Conservation (phyloP, 257 asterid species). For the Plantago major region DNA sequence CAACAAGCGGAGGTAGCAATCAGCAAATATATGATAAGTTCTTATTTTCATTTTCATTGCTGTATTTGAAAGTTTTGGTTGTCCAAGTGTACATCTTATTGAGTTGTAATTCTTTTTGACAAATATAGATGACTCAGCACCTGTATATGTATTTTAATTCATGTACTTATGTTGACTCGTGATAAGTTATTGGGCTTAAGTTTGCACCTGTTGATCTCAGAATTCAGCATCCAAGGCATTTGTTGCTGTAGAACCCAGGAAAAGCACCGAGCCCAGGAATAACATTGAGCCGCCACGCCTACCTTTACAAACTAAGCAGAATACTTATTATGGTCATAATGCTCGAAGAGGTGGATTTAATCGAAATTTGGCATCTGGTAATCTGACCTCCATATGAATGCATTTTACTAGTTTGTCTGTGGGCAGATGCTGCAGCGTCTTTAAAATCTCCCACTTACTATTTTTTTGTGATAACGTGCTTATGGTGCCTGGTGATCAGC, state of each 20-base stretch:
- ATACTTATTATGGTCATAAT: slow-evolving; percentile 44
- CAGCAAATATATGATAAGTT: too few species aligned
- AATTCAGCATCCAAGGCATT: slow-evolving; percentile 36
- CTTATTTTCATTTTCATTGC: too few species aligned
- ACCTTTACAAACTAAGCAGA: slow-evolving; percentile 31
- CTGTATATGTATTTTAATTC: too few species aligned
- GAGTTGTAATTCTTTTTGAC: too few species aligned
- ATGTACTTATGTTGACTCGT: background rate
- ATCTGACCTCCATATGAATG: slow-evolving; percentile 14
- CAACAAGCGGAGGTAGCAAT: too few species aligned
- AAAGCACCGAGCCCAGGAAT: slow-evolving; percentile 35
- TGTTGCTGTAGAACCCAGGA: slow-evolving; percentile 48
- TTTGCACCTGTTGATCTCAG: slow-evolving; percentile 41
- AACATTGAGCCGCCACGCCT: slow-evolving; percentile 23
- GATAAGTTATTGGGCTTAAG: background rate
- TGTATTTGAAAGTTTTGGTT: too few species aligned
- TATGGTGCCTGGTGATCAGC: background rate
- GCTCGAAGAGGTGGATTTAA: slow-evolving; percentile 48
- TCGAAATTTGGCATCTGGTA: slow-evolving; percentile 64
- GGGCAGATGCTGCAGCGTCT: too few species aligned
- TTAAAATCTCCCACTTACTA: too few species aligned
- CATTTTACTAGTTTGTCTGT: background rate
- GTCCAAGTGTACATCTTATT: too few species aligned
- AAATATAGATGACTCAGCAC: too few species aligned
- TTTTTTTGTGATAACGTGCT: background rate